phyloP scores from a whole-genome alignment of 164 flowering plant genomes.

The Aristolochia contorta region DNA sequence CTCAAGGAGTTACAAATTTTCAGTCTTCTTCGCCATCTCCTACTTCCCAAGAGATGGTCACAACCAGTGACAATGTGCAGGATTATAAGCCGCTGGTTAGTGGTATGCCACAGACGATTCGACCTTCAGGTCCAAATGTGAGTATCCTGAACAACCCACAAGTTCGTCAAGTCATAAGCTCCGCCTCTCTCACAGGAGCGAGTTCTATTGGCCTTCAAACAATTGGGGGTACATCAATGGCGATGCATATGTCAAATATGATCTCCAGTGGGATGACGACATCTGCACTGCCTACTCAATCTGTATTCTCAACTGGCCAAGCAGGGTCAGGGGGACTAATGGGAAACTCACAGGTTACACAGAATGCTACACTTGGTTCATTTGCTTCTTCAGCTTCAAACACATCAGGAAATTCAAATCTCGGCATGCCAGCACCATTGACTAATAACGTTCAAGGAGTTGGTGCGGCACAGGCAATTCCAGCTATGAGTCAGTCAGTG shows the following conservation, averaged over 20 bases:
- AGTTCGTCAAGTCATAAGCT: slow-evolving; percentile 60
- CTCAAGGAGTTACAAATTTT: slow-evolving; percentile 53
- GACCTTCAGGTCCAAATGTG: slow-evolving; percentile 64
- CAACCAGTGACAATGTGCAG: slow-evolving; percentile 40
- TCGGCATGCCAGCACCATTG: slow-evolving; percentile 56
- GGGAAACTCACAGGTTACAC: slow-evolving; percentile 48
- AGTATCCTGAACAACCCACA: slow-evolving; percentile 77
- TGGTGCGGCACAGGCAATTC: slow-evolving; percentile 50
- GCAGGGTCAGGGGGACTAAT: slow-evolving; percentile 54
- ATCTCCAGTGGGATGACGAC: slow-evolving; percentile 87
- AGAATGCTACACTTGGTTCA: slow-evolving; percentile 44
- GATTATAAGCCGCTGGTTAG: slow-evolving; percentile 65
- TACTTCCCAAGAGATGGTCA: slow-evolving; percentile 56
- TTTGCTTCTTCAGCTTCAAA: slow-evolving; percentile 48
- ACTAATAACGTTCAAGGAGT: slow-evolving; percentile 46
- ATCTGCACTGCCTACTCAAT: slow-evolving; percentile 53
- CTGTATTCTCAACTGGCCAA: slow-evolving; percentile 56
- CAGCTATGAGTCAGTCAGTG: slow-evolving; percentile 39
- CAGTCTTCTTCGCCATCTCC: slow-evolving; percentile 65
- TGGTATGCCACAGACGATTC: slow-evolving; percentile 41
- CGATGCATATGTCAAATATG: slow-evolving; percentile 85
- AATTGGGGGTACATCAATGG: slow-evolving; percentile 59
- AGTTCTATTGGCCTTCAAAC: slow-evolving; percentile 59
- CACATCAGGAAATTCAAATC: slow-evolving; percentile 51
- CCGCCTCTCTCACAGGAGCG: slow-evolving; percentile 56